Conservation (phyloP, 106 monocot genomes). For the Phalaenopsis aphrodite region DNA sequence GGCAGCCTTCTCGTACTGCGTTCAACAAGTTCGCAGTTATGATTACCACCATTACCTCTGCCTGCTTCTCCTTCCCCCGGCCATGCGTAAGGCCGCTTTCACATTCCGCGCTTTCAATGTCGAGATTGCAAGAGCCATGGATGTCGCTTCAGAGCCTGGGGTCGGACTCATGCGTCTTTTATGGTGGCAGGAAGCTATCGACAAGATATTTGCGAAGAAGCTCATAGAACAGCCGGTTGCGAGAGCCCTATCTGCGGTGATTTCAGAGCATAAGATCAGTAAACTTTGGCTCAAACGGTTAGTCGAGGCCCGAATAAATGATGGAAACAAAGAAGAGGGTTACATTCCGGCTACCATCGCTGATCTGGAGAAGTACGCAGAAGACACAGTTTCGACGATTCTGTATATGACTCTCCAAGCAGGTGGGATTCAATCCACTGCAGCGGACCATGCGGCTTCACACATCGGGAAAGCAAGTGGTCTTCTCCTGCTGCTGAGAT, state of each 20-base stretch:
- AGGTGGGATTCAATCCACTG: slow-evolving; percentile 59
- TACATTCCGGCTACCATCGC: slow-evolving; percentile 26
- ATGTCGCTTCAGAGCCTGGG: slow-evolving; percentile 70
- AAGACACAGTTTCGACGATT: slow-evolving; percentile 71
- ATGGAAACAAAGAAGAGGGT: slow-evolving; percentile 48
- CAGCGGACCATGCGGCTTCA: slow-evolving; percentile 90
- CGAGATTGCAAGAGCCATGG: slow-evolving; percentile 83
- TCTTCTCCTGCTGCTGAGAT: slow-evolving; percentile 67
- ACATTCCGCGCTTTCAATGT: slow-evolving; percentile 79
- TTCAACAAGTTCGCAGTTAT: slow-evolving; percentile 80
- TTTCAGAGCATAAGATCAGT: slow-evolving; percentile 59
- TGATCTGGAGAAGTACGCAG: slow-evolving; percentile 73
- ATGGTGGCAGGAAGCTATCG: slow-evolving; percentile 87
- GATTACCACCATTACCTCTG: slow-evolving; percentile 97
- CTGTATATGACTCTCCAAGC: slow-evolving; percentile 84
- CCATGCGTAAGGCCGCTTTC: slow-evolving; percentile 80
- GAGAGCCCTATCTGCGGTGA: slow-evolving; percentile 57
- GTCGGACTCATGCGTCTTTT: slow-evolving; percentile 90
- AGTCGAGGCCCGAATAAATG: slow-evolving; percentile 70
- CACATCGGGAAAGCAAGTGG: slow-evolving; percentile 93
- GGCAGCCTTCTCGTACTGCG: slow-evolving; percentile 84
- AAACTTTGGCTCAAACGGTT: slow-evolving; percentile 85
- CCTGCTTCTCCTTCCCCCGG: slow-evolving; percentile 77
- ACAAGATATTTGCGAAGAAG: slow-evolving; percentile 55
- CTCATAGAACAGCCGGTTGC: slow-evolving; percentile 74